These are phyloP conservation scores for Isabelozyma gotoi DNA, from an alignment of 805 yeast species.

Conservation along the genomic window DNA sequence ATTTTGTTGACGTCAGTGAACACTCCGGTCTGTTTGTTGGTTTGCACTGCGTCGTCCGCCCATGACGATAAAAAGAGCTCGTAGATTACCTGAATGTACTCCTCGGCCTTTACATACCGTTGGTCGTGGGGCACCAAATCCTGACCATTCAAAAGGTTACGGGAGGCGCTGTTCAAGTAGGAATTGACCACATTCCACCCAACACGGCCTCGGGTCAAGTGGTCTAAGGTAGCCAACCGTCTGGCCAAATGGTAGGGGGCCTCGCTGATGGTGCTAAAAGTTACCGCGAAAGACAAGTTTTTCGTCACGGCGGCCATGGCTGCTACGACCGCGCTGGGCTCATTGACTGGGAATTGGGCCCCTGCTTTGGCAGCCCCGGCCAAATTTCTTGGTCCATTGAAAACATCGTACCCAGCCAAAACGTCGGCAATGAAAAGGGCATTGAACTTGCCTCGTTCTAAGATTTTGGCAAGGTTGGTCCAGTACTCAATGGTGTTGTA, in stretches of 20 bases:
- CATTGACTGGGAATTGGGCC: constrained; percentile 37
- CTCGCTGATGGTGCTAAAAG: constrained; percentile 43
- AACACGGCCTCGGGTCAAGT: constrained; percentile 40
- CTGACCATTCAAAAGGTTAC: constrained; percentile 37
- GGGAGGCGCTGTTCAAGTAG: constrained; percentile 42
- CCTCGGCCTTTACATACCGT: constrained; percentile 41
- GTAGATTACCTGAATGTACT: constrained; percentile 38
- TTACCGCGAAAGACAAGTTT: constrained; percentile 39
- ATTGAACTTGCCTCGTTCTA: constrained; percentile 40
- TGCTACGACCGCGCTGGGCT: constrained; percentile 35
- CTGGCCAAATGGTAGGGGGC: constrained; percentile 43
- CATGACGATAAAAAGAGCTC: constrained; percentile 42
- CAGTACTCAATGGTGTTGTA: constrained; percentile 27
- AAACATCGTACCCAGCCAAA: constrained; percentile 40
- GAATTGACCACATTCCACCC: constrained; percentile 52
- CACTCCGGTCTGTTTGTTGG: constrained; percentile 24
- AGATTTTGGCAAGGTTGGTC: constrained; percentile 35
- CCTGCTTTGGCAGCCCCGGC: constrained; percentile 32
- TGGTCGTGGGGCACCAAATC: constrained; percentile 37
- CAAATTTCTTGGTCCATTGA: constrained; percentile 39
- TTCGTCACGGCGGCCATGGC: constrained; percentile 47
- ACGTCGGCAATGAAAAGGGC: constrained; percentile 42
- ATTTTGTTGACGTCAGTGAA: constrained; percentile 40
- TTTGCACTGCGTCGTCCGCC: constrained; percentile 42
- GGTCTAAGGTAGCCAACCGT: constrained; percentile 45